Conservation (phyloP, 768 basidiomycete genomes). For the Russula brevipes region DNA sequence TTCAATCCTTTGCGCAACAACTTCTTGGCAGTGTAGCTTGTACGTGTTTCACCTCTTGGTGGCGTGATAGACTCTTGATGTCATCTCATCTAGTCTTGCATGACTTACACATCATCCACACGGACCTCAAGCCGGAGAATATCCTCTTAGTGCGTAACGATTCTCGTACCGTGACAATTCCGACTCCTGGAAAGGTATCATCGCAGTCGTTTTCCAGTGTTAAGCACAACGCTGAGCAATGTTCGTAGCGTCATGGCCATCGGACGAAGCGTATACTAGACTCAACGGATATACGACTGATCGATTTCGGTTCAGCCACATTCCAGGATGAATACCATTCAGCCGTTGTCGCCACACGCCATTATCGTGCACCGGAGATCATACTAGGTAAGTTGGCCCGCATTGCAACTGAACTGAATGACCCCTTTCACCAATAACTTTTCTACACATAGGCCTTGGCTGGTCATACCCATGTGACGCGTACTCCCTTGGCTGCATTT, state of each 20-base stretch:
- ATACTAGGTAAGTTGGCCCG: constrained; percentile 67
- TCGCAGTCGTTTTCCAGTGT: neutral
- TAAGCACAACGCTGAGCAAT: neutral
- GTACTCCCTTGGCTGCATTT: constrained; percentile 96
- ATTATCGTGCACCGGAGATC: constrained; percentile 98
- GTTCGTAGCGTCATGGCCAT: constrained; percentile 40
- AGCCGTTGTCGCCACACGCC: constrained; percentile 93
- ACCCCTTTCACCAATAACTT: constrained; percentile 9
- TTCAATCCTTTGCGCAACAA: constrained; percentile 92
- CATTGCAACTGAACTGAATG: neutral
- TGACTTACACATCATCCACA: constrained; percentile 86
- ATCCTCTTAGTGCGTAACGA: constrained; percentile 89
- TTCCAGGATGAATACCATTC: constrained; percentile 99
- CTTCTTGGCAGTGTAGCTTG: constrained; percentile 90
- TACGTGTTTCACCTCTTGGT: constrained; percentile 41
- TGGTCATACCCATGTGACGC: constrained; percentile 99
- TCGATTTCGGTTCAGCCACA: constrained; percentile 98
- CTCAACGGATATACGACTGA: constrained; percentile 88
- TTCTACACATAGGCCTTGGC: constrained; percentile 62
- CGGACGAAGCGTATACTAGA: constrained; percentile 73
- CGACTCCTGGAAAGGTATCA: constrained; percentile 61
- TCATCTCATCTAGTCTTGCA: constrained; percentile 67
- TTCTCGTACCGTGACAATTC: constrained; percentile 54
- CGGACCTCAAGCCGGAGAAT: constrained; percentile 98
- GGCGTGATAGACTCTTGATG: constrained; percentile 23